A percentile compares a stretch with the other conserved stretches of the same genome.
Evolutionary conservation across 2,329 filamentous ascomycete species (phyloP).

Genomic region (Rhexocercosporidium sp.): DNA sequence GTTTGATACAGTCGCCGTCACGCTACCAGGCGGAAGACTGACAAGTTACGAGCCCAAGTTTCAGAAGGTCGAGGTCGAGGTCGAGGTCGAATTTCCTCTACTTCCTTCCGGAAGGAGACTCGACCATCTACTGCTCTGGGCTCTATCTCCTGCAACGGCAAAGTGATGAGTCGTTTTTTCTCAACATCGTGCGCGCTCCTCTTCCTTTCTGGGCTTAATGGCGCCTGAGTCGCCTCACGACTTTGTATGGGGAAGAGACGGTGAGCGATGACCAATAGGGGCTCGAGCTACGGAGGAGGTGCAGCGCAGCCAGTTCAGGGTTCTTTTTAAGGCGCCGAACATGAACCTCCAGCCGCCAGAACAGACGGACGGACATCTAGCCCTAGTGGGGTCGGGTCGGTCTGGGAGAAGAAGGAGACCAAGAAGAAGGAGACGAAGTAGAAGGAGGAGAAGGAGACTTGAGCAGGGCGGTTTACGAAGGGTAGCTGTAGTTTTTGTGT

Average conservation of each 20-base stretch:
- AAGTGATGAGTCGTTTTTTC: conserved; percentile 7
- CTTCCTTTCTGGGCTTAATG: neutral
- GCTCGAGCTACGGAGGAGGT: neutral
- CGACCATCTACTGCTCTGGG: neutral
- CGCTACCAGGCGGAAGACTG: neutral
- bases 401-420: neutral
- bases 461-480: neutral
- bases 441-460: neutral
- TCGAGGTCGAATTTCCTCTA: neutral
- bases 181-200: neutral
- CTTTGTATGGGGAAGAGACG: conserved; percentile 10
- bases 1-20: conserved; percentile 4
- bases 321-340: conserved; percentile 2
- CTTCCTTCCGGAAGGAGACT: neutral
- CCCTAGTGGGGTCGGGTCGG: neutral
- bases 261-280: conserved; percentile 12
- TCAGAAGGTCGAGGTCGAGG: neutral
- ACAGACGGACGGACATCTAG: neutral
- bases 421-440: too few species aligned
- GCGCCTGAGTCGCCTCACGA: conserved; percentile 20
- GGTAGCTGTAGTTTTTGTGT: neutral
- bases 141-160: neutral
- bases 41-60: neutral
- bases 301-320: conserved; percentile 7
- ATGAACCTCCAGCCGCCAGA: conserved; percentile 9